phyloP scores from a whole-genome alignment of 2,329 filamentous ascomycete genomes.

The Fusarium sp. region DNA sequence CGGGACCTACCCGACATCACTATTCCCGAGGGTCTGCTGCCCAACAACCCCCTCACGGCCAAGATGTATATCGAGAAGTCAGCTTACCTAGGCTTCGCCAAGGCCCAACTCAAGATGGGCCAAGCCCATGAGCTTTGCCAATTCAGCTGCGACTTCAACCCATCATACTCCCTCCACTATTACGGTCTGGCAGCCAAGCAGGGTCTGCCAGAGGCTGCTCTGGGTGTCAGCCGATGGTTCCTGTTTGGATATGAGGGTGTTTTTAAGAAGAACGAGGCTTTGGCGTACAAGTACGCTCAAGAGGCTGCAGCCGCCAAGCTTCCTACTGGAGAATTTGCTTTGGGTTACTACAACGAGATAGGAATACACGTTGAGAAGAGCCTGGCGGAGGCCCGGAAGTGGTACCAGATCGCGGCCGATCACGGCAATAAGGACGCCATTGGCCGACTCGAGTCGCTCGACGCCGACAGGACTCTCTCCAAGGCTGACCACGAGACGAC shows the following conservation, averaged over 20 bases:
- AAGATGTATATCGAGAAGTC: conserved; percentile 95
- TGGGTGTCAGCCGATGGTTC: conserved; percentile 98
- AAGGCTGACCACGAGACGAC: conserved; percentile 93
- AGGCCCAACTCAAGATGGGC: conserved; percentile 97
- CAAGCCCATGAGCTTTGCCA: conserved; percentile 94
- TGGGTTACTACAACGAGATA: conserved; percentile 98
- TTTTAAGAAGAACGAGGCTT: conserved; percentile 93
- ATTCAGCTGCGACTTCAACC: conserved; percentile 92
- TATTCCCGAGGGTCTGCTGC: conserved; percentile 74
- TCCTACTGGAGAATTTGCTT: conserved; percentile 90
- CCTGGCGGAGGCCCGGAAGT: conserved; percentile 79
- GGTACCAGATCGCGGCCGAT: conserved; percentile 89
- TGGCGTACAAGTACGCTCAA: conserved; percentile 90
- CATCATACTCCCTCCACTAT: conserved; percentile 91
- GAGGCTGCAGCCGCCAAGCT: conserved; percentile 83
- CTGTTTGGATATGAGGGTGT: conserved; percentile 91
- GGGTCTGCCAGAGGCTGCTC: conserved; percentile 90
- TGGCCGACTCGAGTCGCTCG: conserved; percentile 81
- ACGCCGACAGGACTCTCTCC: conserved; percentile 81
- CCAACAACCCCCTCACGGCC: conserved; percentile 74
- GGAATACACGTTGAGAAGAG: conserved; percentile 90
- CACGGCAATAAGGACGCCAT: conserved; percentile 92
- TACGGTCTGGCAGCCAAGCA: conserved; percentile 92
- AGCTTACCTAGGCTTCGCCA: conserved; percentile 92
- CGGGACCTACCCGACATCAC: conserved; percentile 89